Percentiles rank a stretch among this genome's conserved stretches.
phyloP scores from a whole-genome alignment of 495 filamentous ascomycete genomes.

The Hyaloscypha variabilis region DNA sequence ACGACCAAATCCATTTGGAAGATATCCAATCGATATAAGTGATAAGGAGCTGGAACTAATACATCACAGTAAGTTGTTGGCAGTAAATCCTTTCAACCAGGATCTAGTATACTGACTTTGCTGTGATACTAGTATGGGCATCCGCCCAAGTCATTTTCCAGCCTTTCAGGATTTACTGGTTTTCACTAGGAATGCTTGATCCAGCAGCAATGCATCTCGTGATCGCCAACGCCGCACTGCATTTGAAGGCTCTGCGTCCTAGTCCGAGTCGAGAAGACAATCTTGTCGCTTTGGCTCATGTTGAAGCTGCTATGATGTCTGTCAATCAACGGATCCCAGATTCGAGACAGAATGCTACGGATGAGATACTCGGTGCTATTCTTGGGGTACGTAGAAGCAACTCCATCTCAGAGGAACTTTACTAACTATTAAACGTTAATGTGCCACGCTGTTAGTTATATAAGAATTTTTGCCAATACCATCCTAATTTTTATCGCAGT shows the following conservation, averaged over 20 bases:
- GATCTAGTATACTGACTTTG: neutral
- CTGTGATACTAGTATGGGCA: constrained; percentile 6
- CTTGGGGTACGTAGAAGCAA: constrained; percentile 8
- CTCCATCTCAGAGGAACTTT: too few relatives aligned
- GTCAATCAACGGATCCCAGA: neutral
- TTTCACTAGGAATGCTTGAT: constrained; percentile 10
- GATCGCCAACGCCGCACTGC: constrained; percentile 4
- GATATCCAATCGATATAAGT: constrained; percentile 3
- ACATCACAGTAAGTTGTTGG: too few relatives aligned
- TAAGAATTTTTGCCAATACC: too few relatives aligned
- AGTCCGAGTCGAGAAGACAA: too few relatives aligned
- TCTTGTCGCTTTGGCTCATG: neutral
- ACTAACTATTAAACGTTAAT: too few relatives aligned
- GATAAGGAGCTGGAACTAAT: too few relatives aligned
- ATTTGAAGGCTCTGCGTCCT: neutral
- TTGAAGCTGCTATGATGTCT: constrained; percentile 2
- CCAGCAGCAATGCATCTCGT: constrained; percentile 16
- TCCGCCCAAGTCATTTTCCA: neutral
- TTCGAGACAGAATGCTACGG: neutral
- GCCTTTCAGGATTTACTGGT: constrained; percentile 10
- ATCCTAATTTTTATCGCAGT: too few relatives aligned
- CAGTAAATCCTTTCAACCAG: too few relatives aligned
- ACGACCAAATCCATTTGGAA: constrained; percentile 9
- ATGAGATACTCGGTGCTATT: constrained; percentile 9
- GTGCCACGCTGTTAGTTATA: too few relatives aligned